phyloP scores from a whole-genome alignment of 2,329 filamentous ascomycete genomes.

The Zarea fungicola region DNA sequence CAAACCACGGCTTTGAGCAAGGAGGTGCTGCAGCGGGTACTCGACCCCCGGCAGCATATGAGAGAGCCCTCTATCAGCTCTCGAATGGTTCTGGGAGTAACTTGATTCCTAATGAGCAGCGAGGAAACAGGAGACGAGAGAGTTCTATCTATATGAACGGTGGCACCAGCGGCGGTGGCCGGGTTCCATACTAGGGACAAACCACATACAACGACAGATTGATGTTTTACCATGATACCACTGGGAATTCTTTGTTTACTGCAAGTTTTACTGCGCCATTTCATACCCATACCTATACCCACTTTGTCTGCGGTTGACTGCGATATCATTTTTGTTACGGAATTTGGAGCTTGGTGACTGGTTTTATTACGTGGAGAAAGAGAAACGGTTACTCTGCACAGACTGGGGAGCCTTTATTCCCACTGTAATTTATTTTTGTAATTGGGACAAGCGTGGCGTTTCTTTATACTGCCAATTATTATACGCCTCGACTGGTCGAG shows the following conservation, averaged over 20 bases:
- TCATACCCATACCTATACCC: not conserved
- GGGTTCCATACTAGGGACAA: not conserved
- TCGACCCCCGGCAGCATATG: conserved; percentile 30
- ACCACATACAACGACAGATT: not conserved
- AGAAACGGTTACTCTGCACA: not conserved
- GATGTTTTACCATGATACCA: conserved; percentile 11
- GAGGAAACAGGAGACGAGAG: conserved; percentile 46
- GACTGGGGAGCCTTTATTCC: conserved; percentile 1
- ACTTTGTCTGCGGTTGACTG: not conserved
- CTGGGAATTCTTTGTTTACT: not conserved
- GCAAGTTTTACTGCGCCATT: not conserved
- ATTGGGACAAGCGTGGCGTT: conserved; percentile 7
- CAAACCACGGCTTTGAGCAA: conserved; percentile 27
- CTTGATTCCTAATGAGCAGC: conserved; percentile 31
- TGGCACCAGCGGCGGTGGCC: not conserved
- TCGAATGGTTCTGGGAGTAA: conserved; percentile 18
- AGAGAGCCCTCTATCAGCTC: conserved; percentile 31
- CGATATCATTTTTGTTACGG: conserved; percentile 15
- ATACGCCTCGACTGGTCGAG: conserved; percentile 9
- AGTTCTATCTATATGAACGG: conserved; percentile 54
- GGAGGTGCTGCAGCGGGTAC: conserved; percentile 7
- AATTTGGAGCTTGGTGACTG: not conserved
- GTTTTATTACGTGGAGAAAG: not conserved
- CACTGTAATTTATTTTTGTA: not conserved
- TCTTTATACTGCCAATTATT: not conserved